phyloP scores from a whole-genome alignment of 441 rosid genomes.

The Capsella rubella region DNA sequence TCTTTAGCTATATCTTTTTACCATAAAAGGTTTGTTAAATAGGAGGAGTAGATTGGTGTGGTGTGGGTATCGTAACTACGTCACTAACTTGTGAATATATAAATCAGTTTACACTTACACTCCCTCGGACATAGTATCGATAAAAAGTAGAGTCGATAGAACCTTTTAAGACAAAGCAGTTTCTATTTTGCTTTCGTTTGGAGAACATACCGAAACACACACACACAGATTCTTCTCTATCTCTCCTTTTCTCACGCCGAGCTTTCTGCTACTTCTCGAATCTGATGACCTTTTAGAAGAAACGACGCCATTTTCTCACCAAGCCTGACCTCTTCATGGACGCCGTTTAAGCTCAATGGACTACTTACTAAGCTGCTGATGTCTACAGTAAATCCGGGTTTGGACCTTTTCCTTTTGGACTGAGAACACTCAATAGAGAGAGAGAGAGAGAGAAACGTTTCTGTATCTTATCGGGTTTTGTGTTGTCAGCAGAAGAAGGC shows the following conservation, averaged over 20 bases:
- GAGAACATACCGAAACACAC: background rate
- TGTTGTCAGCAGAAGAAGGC: constrained; percentile 30
- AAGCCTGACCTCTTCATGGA: constrained; percentile 18
- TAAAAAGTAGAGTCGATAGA: constrained; percentile 36
- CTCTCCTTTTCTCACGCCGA: constrained; percentile 27
- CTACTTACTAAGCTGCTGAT: constrained; percentile 29
- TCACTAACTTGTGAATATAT: background rate
- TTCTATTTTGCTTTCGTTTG: constrained; percentile 1
- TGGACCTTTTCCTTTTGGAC: constrained; percentile 29
- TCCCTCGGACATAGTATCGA: background rate
- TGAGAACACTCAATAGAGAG: constrained; percentile 23
- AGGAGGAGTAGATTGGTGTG: background rate
- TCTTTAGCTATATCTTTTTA: too few relatives aligned
- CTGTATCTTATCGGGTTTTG: constrained; percentile 40
- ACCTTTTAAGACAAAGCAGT: constrained; percentile 40
- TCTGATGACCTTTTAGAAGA: constrained; percentile 6
- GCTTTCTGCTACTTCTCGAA: constrained; percentile 40
- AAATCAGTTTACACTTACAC: too few relatives aligned
- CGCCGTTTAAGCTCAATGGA: constrained; percentile 29
- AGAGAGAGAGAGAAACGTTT: constrained; percentile 30
- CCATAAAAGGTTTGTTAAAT: background rate
- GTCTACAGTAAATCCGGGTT: constrained; percentile 22
- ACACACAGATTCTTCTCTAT: constrained; percentile 1
- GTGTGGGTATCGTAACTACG: constrained; percentile 13
- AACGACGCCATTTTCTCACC: constrained; percentile 22